A percentile compares a stretch with the other conserved stretches of the same genome.
Evolutionary conservation across 208 protist species (phyloP).

Genomic region (Crithidia bombi): DNA sequence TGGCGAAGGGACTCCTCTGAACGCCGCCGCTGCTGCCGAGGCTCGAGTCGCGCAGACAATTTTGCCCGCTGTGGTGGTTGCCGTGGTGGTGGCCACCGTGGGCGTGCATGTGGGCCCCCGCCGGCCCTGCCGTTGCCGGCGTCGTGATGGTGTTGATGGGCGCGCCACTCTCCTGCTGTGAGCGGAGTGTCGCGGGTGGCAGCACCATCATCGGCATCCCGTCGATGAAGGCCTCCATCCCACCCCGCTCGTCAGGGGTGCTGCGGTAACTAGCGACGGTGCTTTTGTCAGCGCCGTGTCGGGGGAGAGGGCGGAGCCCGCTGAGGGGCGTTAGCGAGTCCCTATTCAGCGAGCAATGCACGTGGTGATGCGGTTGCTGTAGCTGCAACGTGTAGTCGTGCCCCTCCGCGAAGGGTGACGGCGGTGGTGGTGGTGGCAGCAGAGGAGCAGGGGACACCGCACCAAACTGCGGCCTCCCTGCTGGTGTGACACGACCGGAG

Average conservation of each 20-base stretch:
- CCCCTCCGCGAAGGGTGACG: background rate
- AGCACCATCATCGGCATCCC: conserved; percentile 12
- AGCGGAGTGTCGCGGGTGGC: conserved; percentile 1
- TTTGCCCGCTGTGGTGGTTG: background rate
- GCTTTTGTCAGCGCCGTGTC: background rate
- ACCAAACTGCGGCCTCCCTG: background rate
- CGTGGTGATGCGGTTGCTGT: background rate
- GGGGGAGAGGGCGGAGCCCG: background rate
- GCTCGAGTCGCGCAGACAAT: conserved; percentile 4
- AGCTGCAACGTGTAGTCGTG: background rate
- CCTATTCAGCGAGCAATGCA: background rate
- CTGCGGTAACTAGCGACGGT: background rate
- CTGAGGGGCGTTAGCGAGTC: conserved; percentile 1
- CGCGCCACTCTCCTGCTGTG: background rate
- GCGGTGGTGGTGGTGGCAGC: conserved; percentile 5
- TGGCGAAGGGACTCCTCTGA: conserved; percentile 5
- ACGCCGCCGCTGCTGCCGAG: conserved; percentile 15
- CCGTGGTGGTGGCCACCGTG: background rate
- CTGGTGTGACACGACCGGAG: conserved; percentile 1
- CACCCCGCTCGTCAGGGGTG: conserved; percentile 6
- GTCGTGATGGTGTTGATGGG: background rate
- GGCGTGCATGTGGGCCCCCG: background rate
- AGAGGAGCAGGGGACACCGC: too few relatives aligned
- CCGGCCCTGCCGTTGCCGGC: background rate
- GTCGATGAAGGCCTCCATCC: conserved; percentile 2